phyloP scores from a whole-genome alignment of 352 stramenopile species.

The Chrysophaeum taylorii region DNA sequence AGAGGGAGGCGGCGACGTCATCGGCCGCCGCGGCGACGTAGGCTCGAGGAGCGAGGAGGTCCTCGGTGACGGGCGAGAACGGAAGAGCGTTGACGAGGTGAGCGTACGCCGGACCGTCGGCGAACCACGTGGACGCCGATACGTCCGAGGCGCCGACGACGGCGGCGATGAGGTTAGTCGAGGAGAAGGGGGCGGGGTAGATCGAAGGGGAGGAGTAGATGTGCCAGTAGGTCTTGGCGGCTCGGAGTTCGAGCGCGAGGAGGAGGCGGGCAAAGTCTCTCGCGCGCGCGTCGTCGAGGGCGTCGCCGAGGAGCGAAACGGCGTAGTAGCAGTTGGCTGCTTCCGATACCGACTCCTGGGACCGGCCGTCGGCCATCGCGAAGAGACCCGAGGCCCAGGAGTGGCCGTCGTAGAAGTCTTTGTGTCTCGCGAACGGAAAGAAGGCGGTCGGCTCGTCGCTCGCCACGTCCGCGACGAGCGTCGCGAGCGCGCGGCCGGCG shows the following conservation, averaged over 20 bases:
- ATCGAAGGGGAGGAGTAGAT: conserved; percentile 48
- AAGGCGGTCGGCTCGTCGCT: conserved; percentile 20
- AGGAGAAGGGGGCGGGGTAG: conserved; percentile 28
- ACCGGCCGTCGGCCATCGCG: conserved; percentile 81
- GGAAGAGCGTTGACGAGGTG: conserved; percentile 1
- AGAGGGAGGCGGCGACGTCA: not conserved
- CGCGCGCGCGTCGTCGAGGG: conserved; percentile 42
- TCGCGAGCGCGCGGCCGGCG: conserved; percentile 35
- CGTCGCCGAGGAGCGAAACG: conserved; percentile 75
- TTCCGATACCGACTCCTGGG: conserved; percentile 89
- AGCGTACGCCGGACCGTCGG: not conserved
- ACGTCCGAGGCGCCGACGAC: conserved; percentile 1
- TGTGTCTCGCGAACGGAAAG: conserved; percentile 83
- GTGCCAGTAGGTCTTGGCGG: conserved; percentile 88
- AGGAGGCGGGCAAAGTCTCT: conserved; percentile 76
- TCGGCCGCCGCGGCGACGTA: not conserved
- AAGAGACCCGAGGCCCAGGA: conserved; percentile 90
- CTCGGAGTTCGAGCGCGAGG: conserved; percentile 79
- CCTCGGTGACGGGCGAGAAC: not conserved
- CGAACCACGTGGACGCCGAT: conserved; percentile 1
- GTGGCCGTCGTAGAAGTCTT: conserved; percentile 92
- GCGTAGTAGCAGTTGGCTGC: conserved; percentile 93
- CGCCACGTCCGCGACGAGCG: conserved; percentile 42
- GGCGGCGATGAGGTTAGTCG: not conserved
- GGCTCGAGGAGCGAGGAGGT: not conserved